Evolutionary conservation across 2,329 filamentous ascomycete genomes (phyloP), one percentile per base, ranked within the genome.

Genomic region (Pestalotiopsis sp.): DNA sequence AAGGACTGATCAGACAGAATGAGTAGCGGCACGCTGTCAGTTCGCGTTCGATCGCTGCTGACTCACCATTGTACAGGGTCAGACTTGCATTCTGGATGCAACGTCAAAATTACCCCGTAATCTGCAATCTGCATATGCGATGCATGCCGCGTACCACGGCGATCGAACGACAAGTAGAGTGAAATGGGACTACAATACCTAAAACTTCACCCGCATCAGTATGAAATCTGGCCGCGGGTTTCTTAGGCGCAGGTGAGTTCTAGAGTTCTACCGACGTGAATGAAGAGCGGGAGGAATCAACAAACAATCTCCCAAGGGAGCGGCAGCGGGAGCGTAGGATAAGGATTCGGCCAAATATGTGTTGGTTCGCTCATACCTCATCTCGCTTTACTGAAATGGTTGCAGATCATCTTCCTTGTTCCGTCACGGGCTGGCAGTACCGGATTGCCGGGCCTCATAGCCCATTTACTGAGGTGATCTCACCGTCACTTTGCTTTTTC

Each of bases 371-470:
- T 45, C 25, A 45, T 20, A 38, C 45, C 52, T 57, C 49, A 65
- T 57, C 20, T 57, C 45, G 52, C 23, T 39, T 25, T 38, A 38
- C 49, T 25, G 41, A 23, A 45, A 64, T 65, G 39, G 49, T 39
- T 57, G 63, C 63, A 38, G 63, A 65, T 65, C 63, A 66, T 66
- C 25, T 59, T 60, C 58, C 31, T 17, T 31, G 17, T 39, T 12
- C n/a, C 20, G 6, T 23, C 13, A 36, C 12, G 31, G 31, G 58
- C 39, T 49, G 52, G 52, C 41, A 36, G 20, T 60, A 55, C 64
- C 23, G 52, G 12, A 20, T 31, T 13, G 38, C 39, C 52, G 64
- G 58, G 12, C 52, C 36, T n/a, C 55, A 6, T 49, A 49, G 49
- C 23, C 6, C 17, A 23, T 36, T 49, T 20, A 39, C 23, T 65